These are phyloP conservation scores for Fusarium sp. DNA, from an alignment of 2,329 filamentous ascomycete genomes.

Conservation along the genomic window DNA sequence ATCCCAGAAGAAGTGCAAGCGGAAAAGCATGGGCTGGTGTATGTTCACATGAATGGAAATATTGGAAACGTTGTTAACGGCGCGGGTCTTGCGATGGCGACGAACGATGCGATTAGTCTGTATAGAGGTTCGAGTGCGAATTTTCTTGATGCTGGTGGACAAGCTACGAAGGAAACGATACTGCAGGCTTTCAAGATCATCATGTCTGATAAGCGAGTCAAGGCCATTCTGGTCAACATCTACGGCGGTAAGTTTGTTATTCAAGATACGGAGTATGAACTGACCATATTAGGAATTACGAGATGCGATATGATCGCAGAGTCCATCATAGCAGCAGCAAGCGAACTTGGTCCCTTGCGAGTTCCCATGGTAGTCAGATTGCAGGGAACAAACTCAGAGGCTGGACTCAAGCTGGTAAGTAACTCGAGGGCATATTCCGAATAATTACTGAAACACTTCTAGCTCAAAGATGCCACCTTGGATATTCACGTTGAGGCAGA, in stretches of 20 bases:
- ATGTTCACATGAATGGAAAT: conserved; percentile 71
- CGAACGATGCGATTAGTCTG: conserved; percentile 79
- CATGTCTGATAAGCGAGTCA: conserved; percentile 76
- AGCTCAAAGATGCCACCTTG: conserved; percentile 53
- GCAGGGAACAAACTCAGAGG: conserved; percentile 60
- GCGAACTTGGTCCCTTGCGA: conserved; percentile 51
- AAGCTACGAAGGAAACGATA: conserved; percentile 86
- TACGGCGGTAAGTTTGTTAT: conserved; percentile 53
- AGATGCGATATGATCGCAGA: conserved; percentile 64
- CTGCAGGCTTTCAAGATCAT: conserved; percentile 81
- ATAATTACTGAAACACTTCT: not conserved
- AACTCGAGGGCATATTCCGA: fast-evolving
- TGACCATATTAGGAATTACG: conserved; percentile 55
- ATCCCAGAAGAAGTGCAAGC: conserved; percentile 52
- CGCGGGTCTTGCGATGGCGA: conserved; percentile 91
- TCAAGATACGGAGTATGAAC: fast-evolving
- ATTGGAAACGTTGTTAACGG: conserved; percentile 91
- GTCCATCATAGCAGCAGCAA: conserved; percentile 58
- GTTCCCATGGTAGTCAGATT: conserved; percentile 60
- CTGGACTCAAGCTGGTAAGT: conserved; percentile 56
- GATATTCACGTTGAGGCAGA: conserved; percentile 53
- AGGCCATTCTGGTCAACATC: conserved; percentile 72
- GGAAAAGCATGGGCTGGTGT: conserved; percentile 78
- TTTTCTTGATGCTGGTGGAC: conserved; percentile 90
- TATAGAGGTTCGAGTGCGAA: conserved; percentile 79